Conservation (phyloP, 768 basidiomycete species). For the Gymnopilus dilepis region DNA sequence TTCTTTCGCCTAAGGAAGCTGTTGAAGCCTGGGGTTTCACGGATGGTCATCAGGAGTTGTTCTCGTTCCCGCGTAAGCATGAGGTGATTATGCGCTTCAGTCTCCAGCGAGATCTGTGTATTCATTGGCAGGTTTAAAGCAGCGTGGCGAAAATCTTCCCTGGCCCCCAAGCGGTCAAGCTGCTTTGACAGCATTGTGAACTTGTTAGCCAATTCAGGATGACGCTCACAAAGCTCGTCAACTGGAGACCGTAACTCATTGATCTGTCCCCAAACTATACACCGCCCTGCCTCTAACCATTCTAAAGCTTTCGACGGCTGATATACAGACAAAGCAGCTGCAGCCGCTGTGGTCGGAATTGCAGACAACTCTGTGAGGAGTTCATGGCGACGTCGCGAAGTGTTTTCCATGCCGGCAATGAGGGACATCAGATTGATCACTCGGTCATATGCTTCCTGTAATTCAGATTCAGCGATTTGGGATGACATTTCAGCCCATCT, state of each 20-base stretch:
- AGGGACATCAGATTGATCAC: constrained; percentile 21
- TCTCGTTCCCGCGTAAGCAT: too few relatives aligned
- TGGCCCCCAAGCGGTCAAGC: constrained; percentile 3
- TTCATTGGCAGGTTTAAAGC: too few relatives aligned
- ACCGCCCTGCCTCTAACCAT: constrained; percentile 22
- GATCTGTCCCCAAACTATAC: constrained; percentile 19
- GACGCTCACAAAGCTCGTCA: background rate
- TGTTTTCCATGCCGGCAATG: constrained; percentile 24
- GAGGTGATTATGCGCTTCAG: too few relatives aligned
- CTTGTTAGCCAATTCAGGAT: constrained; percentile 8
- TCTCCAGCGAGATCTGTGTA: too few relatives aligned
- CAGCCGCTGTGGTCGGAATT: constrained; percentile 20
- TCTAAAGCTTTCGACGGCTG: constrained; percentile 1
- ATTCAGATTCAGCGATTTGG: background rate
- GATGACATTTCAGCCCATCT: background rate
- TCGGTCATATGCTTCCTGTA: constrained; percentile 14
- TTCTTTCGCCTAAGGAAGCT: constrained; percentile 8
- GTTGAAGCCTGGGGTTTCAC: constrained; percentile 23
- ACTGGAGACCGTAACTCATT: constrained; percentile 14
- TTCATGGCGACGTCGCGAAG: constrained; percentile 15
- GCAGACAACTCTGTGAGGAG: constrained; percentile 12
- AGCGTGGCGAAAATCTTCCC: too few relatives aligned
- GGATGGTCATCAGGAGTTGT: too few relatives aligned
- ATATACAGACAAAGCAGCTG: constrained; percentile 10
- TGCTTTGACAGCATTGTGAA: constrained; percentile 1